phyloP scores from a whole-genome alignment of 768 basidiomycete species.

The button mushroom (Agaricus bisporus) region DNA sequence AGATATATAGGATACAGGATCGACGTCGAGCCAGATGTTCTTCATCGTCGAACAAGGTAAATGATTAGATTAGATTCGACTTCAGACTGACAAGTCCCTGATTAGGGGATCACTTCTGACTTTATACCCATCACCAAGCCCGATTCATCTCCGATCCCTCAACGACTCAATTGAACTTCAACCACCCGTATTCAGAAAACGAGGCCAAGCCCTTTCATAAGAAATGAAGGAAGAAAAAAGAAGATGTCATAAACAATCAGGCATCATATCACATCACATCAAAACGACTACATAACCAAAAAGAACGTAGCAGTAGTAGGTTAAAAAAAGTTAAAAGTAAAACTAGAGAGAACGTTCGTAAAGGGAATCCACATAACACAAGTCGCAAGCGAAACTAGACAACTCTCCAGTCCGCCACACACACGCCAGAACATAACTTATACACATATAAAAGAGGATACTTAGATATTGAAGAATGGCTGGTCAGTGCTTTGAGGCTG shows the following conservation, averaged over 20 bases:
- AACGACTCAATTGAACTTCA: background rate
- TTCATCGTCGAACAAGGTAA: slow-evolving; percentile 16
- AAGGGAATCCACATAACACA: background rate
- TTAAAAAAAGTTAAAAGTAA: background rate
- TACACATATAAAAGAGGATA: background rate
- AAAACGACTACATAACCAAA: background rate
- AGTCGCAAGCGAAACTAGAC: background rate
- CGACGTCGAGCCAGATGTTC: slow-evolving; percentile 58
- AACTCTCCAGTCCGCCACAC: too few species aligned
- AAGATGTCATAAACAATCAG: background rate
- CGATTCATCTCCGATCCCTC: too few species aligned
- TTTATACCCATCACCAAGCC: too few species aligned
- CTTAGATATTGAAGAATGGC: slow-evolving; percentile 74
- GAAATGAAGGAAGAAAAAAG: background rate
- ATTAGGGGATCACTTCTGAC: too few species aligned
- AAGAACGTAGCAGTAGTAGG: background rate
- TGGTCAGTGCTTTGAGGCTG: slow-evolving; percentile 58
- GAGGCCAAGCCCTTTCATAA: background rate
- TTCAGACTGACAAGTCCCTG: too few species aligned
- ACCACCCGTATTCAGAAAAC: too few species aligned
- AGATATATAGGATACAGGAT: slow-evolving; percentile 37
- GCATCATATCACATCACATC: background rate
- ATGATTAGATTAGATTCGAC: background rate
- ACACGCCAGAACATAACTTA: too few species aligned
- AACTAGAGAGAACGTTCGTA: background rate